Evolutionary conservation across 306 rosid genomes (phyloP), one percentile per base, ranked within the genome.

Genomic region (Lotus japonicus): DNA sequence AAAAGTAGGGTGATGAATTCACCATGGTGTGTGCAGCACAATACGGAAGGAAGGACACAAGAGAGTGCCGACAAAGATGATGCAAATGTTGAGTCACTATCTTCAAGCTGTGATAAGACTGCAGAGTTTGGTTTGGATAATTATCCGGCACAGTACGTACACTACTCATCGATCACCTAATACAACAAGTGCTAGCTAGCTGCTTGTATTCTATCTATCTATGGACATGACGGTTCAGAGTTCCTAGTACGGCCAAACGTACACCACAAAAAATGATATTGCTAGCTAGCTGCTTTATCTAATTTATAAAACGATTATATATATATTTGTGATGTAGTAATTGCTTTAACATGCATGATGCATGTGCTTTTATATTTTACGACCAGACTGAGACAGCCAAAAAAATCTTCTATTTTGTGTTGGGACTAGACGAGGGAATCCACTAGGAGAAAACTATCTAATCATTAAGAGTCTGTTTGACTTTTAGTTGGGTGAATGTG

Each of bases 61-160:
- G 9, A 35, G 39, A 31, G 19, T 23, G 13, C 31, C 0, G 2
- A 26, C 31, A 54, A 11, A 17, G 15, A 17, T 21, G 63, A 5
- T 64, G 67, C 16, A 28, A 36, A 52, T 44, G 17, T 31, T 31
- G 9, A n/a, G 71, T 69, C 81, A 54, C 11, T 69, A 43, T 69
- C 72, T 42, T 39, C 58, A 19, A 52, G 75, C 75, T 69, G 76
- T 53, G 54, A 49, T 26, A 5, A 31, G 5, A 0, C 1, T 21
- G 57, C 13, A 44, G 58, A 31, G 59, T 14, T 39, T 49, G 14
- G 0, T 10, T 49, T 38, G 28, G 3, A 41, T 59, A 12, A 56
- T 31, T 63, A 57, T 39, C 70, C 1, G 0, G 9, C 55, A 18
- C 42, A 38, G n/a, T n/a, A n/a, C n/a, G n/a, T n/a, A n/a, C n/a